These are phyloP conservation scores for Lentinula guzmanii DNA, from an alignment of 768 basidiomycete species.

Conservation along the genomic window DNA sequence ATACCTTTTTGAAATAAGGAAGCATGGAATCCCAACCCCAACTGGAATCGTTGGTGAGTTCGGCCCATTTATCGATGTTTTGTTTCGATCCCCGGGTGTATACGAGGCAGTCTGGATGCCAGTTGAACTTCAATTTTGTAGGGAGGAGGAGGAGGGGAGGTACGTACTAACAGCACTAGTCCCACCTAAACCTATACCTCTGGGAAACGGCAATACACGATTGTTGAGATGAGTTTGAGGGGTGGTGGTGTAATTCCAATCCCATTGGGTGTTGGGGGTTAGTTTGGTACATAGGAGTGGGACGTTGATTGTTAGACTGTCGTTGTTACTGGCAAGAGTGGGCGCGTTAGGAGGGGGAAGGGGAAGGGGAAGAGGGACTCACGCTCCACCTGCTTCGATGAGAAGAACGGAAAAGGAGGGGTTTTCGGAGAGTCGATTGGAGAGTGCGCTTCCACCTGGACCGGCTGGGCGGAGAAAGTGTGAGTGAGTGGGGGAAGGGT, in stretches of 20 bases:
- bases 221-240: conserved; percentile 15
- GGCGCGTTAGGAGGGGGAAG: background rate
- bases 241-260: conserved; percentile 18
- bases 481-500: background rate
- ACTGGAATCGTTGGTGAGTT: conserved; percentile 11
- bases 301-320: conserved; percentile 7
- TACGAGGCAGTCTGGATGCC: conserved; percentile 11
- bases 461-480: conserved; percentile 5
- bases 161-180: conserved; percentile 13
- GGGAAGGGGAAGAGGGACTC: background rate
- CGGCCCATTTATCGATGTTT: conserved; percentile 15
- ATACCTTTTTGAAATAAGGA: conserved; percentile 14
- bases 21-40: conserved; percentile 17
- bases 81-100: conserved; percentile 16
- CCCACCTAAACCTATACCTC: conserved; percentile 16
- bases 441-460: conserved; percentile 17
- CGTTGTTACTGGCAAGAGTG: conserved; percentile 2
- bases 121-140: background rate
- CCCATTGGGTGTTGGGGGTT: conserved; percentile 11
- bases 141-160: background rate
- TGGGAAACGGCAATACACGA: conserved; percentile 13
- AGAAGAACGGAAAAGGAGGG: conserved; percentile 13
- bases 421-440: conserved; percentile 14
- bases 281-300: conserved; percentile 10
- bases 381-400: conserved; percentile 15